Base-by-base conservation (phyloP, 208 protist species). In the Trypanosoma avium region DNA sequence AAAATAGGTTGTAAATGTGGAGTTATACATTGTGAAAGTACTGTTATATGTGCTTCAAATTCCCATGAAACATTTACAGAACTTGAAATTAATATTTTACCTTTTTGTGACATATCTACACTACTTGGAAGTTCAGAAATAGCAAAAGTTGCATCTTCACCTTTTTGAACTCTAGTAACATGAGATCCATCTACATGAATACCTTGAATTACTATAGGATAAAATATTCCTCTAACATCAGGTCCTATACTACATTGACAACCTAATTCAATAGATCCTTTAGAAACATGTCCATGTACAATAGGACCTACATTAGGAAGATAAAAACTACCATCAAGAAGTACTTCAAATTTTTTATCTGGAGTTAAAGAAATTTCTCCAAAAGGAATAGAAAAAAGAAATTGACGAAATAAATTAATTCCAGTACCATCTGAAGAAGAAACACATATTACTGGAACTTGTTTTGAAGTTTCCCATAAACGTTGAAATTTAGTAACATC, bases 151-250 rank as follows among this genome's bases (percentile, higher is more conserved):
- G 88, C 93, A 42, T 95, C 88, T 55, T 97, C 86, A n/a, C 87
- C 83, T 4, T 82, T 76, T 61, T 73, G 66, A 3, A 93, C 97
- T 42, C 78, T 55, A 58, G 90, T 97, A 2, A 98, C 94, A 52
- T 96, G 86, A 15, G 84, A 72, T 43, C 96, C 81, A 27, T 97
- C 93, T 30, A 97, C 84, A 55, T 99, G 97, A 54, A 99, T 97
- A 33, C 83, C 81, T 47, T 90, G 82, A 15, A 98, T 57, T 32
- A 60, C 52, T 5, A 97, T 90, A 7, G 62, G 36, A 36, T 84
- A 52, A 63, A 98, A 99, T n/a, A 67, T 55, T 22, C 97, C 97
- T 24, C 81, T 62, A 6, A 68, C 74, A 61, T 97, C 91, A 5
- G 97, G 97, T 12, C 97, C 97, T 7, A 99, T 73, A 48, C 84